phyloP scores from a whole-genome alignment of 176 grass and related monocot genomes.

The Poa annua region DNA sequence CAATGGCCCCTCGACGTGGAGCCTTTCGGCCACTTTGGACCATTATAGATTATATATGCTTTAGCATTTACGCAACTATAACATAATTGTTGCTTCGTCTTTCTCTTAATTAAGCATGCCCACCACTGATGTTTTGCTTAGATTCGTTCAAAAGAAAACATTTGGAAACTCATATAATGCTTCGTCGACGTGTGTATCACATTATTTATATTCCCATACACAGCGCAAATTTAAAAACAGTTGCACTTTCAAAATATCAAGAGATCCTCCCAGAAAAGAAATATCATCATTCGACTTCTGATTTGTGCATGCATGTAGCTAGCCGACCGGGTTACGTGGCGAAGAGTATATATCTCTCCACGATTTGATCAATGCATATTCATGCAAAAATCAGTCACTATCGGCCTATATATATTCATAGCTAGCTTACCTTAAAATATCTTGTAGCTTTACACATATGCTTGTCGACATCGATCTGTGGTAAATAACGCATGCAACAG shows the following conservation, averaged over 20 bases:
- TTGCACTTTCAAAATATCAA: not conserved
- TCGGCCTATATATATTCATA: not conserved
- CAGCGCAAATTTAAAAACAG: not conserved
- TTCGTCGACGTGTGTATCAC: constrained; percentile 26
- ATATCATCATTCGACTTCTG: not conserved
- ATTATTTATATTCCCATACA: constrained; percentile 1
- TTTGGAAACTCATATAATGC: constrained; percentile 11
- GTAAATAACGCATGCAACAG: not conserved
- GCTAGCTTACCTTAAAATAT: not conserved
- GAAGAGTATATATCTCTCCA: not conserved
- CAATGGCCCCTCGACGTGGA: constrained; percentile 21
- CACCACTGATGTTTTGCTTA: constrained; percentile 25
- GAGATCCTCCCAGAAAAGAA: not conserved
- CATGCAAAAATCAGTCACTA: constrained; percentile 11
- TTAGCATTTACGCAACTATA: constrained; percentile 14
- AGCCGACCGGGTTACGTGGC: not conserved
- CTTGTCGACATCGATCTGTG: not conserved
- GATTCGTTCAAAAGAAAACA: not conserved
- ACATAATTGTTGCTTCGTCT: constrained; percentile 39
- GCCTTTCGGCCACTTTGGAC: constrained; percentile 64
- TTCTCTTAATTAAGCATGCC: not conserved
- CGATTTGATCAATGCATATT: constrained; percentile 17
- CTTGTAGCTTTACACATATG: constrained; percentile 21
- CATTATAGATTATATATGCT: constrained; percentile 17
- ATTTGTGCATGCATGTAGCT: constrained; percentile 14